A percentile compares a stretch with the other conserved stretches of the same genome.
phyloP scores from a whole-genome alignment of 139 green algal genomes.

The Protoeuglena noctilucae region DNA sequence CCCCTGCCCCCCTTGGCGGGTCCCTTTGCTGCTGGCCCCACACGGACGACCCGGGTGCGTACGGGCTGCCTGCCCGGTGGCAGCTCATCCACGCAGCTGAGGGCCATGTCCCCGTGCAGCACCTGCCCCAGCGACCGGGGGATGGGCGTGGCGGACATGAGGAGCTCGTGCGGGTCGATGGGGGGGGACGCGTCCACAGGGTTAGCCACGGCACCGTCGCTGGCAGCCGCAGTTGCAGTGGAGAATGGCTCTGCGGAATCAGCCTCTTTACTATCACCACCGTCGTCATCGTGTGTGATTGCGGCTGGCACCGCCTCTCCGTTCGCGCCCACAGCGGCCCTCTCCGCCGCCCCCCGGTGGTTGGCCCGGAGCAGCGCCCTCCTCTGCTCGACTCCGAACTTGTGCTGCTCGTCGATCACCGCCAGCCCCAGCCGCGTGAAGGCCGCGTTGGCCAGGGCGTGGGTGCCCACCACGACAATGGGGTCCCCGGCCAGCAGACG shows the following conservation, averaged over 20 bases:
- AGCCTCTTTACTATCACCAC: too few relatives aligned
- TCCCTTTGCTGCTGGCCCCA: too few relatives aligned
- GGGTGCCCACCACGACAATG: slow-evolving; percentile 65
- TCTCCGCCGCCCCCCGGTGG: too few relatives aligned
- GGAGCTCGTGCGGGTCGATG: slow-evolving; percentile 65
- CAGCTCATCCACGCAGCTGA: slow-evolving; percentile 39
- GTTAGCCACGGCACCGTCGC: too few relatives aligned
- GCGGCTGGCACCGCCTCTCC: too few relatives aligned
- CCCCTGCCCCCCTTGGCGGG: too few relatives aligned
- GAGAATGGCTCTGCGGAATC: too few relatives aligned
- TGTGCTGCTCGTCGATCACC: slow-evolving; percentile 92
- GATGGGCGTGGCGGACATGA: slow-evolving; percentile 93
- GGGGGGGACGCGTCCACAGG: too few relatives aligned
- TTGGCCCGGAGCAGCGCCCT: slow-evolving; percentile 37
- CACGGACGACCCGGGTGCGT: slow-evolving; percentile 12
- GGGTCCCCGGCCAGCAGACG: slow-evolving; percentile 23
- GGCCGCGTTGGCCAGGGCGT: slow-evolving; percentile 44
- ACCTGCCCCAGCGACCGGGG: slow-evolving; percentile 74
- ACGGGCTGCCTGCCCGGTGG: slow-evolving; percentile 49
- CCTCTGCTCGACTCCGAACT: slow-evolving; percentile 77
- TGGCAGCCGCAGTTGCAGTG: too few relatives aligned
- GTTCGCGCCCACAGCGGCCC: too few relatives aligned
- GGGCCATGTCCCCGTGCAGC: slow-evolving; percentile 41
- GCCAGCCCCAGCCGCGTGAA: slow-evolving; percentile 67
- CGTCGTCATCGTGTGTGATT: too few relatives aligned